Evolutionary conservation across 345 rosid genomes (phyloP), one percentile per base, ranked within the genome.

Genomic region (Salix viminalis): DNA sequence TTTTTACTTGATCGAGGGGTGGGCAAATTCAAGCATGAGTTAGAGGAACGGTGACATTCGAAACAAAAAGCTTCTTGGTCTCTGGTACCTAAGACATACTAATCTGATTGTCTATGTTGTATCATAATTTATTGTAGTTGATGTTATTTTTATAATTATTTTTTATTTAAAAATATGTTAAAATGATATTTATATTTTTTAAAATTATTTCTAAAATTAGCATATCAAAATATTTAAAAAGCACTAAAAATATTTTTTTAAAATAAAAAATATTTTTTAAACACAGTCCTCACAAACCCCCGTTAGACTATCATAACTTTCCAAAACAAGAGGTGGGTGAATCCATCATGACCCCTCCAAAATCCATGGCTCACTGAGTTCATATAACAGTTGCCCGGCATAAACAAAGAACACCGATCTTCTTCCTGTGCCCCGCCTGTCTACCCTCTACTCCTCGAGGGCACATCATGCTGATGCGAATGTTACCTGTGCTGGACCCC

Each of bases 381-480:
- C 62, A n/a, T 56, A 3, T 10, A 9, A n/a, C 4, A 23, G 64
- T 10, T 10, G 64, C 14, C 64, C 26, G 64, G 6, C 41, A 30
- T 50, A 7, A 67, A 3, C 23, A 37, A 18, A 32, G 4, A 9
- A 6, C 23, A 50, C 61, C 39, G 21, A 54, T 36, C 21, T 12
- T 21, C n/a, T 21, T 11, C 37, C 1, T 6, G 74, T 14, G 62
- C 9, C 62, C 46, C 13, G 16, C 66, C 16, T 10, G 34, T 60
- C 30, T 12, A 21, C 39, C 13, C 65, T 34, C 46, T 11, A 34
- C 9, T 76, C 26, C 11, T 0, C 0, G 37, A 28, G 37, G 48
- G 71, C 58, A 74, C 84, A 75, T 83, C 83, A 83, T 44, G 79
- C 88, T 80, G 81, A 78, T 68, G 86, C 79, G 74, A 42, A 56